Evolutionary conservation across 106 monocot genomes (phyloP).

Genomic region (Allium sativum): DNA sequence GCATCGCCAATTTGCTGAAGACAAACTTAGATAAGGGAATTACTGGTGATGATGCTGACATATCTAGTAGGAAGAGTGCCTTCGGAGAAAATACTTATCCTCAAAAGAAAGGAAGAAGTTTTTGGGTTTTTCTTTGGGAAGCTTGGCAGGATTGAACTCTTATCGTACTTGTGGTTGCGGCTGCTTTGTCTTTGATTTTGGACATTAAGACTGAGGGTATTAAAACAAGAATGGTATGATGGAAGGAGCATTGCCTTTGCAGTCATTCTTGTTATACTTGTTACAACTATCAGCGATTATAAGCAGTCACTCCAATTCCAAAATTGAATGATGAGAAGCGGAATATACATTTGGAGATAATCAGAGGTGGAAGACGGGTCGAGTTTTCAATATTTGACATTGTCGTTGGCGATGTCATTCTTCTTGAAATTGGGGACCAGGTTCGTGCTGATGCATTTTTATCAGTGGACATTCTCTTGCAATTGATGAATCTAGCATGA

Average conservation of each 20-base stretch:
- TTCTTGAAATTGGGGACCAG: slow-evolving; percentile 82
- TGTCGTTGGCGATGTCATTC: slow-evolving; percentile 73
- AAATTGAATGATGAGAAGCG: slow-evolving; percentile 74
- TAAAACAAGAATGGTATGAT: slow-evolving; percentile 99
- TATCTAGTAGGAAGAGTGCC: slow-evolving; percentile 40
- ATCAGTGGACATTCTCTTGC: slow-evolving; percentile 74
- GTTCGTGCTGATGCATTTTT: slow-evolving; percentile 87
- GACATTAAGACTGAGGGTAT: slow-evolving; percentile 57
- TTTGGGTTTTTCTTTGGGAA: slow-evolving; percentile 87
- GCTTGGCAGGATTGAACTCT: slow-evolving; percentile 84
- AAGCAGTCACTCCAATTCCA: slow-evolving; percentile 83
- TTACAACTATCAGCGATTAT: slow-evolving; percentile 91
- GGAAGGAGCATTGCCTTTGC: slow-evolving; percentile 92
- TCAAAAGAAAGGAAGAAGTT: slow-evolving; percentile 76
- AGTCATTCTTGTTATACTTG: slow-evolving; percentile 80
- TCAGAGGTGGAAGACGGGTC: slow-evolving; percentile 58
- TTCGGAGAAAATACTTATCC: slow-evolving; percentile 91
- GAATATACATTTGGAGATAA: slow-evolving; percentile 78
- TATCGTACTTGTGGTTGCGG: slow-evolving; percentile 79
- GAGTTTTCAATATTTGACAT: slow-evolving; percentile 64
- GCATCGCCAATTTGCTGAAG: slow-evolving; percentile 43
- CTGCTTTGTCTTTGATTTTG: slow-evolving; percentile 60
- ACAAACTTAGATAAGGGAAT: slow-evolving; percentile 68
- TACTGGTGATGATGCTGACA: slow-evolving; percentile 56
- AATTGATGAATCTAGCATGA: slow-evolving; percentile 95